Base-by-base conservation (phyloP, 768 basidiomycete species). In the Amanita rubescens region DNA sequence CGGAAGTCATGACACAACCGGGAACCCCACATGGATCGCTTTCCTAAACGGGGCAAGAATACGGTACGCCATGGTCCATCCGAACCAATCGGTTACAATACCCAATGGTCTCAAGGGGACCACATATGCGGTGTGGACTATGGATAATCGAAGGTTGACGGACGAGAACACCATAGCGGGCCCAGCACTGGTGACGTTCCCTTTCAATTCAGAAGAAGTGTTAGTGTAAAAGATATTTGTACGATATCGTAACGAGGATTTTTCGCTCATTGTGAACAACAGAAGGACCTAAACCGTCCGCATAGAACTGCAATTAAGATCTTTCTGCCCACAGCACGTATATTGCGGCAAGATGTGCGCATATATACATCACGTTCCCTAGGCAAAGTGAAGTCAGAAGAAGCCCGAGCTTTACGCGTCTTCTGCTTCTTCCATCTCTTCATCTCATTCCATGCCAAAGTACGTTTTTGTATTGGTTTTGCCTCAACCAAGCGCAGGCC, bases 161-260 rank as follows among this genome's bases (percentile, higher is more conserved):
- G 79, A 82, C 53, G 69, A 71, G 27, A 77, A 67, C 54, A 79
- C 75, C 24, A 64, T 86, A 34, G 83, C 82, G 34, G 84, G 84
- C 2, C 80, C 80, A 8, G 69, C 74, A 15, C 69, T 83, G 58
- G 58, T 77, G 25, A 61, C 60, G 38, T 74, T 79, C 61, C 61
- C 63, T 25, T 76, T 65, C 48, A 65, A 68, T 50, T 59, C 67
- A 20, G 49, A 55, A 34, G 62, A 58, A 15, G 46, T 58, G 25
- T 42, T 39, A 19, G 46, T 34, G 20, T 54, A 48, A 46, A 39
- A 9, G 38, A 17, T 3, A 38, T 19, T 6, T 50, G 46, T 50
- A 35, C 11, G 4, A 39, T 41, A 50, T 12, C 19, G 38, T 5
- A 17, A 30, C 32, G 20, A 11, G 6, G 19, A 2, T 15, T 24